Evolutionary conservation across 768 basidiomycete genomes (phyloP), one percentile per base, ranked within the genome.

Genomic region (Lactarius indigo): DNA sequence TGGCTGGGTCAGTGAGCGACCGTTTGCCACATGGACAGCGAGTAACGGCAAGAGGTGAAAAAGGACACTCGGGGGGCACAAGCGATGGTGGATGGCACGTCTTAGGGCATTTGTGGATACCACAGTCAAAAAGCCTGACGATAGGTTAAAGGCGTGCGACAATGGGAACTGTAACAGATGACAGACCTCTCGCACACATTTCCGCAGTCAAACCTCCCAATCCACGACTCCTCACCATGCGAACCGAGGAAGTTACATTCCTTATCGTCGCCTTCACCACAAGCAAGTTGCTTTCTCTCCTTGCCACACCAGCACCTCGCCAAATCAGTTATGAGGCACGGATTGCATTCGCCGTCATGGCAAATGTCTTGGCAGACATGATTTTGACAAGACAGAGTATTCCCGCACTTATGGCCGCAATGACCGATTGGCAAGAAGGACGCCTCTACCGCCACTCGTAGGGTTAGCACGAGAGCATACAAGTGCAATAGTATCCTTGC

Each of bases 11-110:
- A 18, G 80, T 75, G 64, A 89, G 85, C 3, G 79, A 75, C 55
- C 79, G 82, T 61, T 86, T 85, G 15, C 93, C 94, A 69, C 97
- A 99, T 0, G 94, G 92, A 73, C 96, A 98, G 33, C 84, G 84
- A 0, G 82, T 83, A 35, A 96, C 79, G 15, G 81, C 73, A 1
- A 79, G 77, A 0, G 95, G 94, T 0, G 92, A 89, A 31, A 81
- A 80, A 1, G 95, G 94, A 73, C 94, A 97, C 0, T 77, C 74
- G 0, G 85, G 79, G 0, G 89, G 81, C 6, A 70, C 74, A 7
- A 79, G 75, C 1, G 87, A 85, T 1, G 89, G 88, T 2, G 91
- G 85, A 75, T 98, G 96, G 72, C 96, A 98, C 8, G 81, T 75
- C 72, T 87, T 84, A 68, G 83, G 69, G 75, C 96, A 98, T 26